Evolutionary conservation across 768 basidiomycete species (phyloP).

Genomic region (Tulasnella sp.): DNA sequence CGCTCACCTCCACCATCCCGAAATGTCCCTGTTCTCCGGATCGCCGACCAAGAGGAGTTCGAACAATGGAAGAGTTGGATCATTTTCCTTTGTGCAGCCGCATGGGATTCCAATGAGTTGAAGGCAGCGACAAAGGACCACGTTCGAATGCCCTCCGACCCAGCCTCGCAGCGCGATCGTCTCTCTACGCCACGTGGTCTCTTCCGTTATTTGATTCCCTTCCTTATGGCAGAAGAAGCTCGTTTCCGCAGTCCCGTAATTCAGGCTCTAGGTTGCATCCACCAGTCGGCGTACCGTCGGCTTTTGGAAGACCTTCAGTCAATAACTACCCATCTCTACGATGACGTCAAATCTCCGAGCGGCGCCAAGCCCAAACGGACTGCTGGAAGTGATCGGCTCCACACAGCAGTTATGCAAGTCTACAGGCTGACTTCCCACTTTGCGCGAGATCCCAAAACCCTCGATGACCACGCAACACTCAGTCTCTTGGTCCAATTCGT

Average conservation of each 20-base stretch:
- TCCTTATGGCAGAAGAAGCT: slow-evolving; percentile 83
- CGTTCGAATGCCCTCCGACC: slow-evolving; percentile 68
- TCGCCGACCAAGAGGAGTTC: slow-evolving; percentile 43
- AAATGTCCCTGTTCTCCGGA: background rate
- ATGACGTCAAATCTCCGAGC: slow-evolving; percentile 62
- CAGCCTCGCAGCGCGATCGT: slow-evolving; percentile 78
- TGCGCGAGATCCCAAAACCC: slow-evolving; percentile 68
- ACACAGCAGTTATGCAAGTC: slow-evolving; percentile 85
- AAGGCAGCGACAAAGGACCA: slow-evolving; percentile 67
- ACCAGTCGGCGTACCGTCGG: slow-evolving; percentile 72
- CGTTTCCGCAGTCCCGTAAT: slow-evolving; percentile 86
- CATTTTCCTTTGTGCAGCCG: slow-evolving; percentile 82
- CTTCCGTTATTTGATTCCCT: slow-evolving; percentile 83
- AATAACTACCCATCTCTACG: slow-evolving; percentile 82
- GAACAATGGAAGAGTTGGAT: slow-evolving; percentile 87
- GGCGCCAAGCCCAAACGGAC: slow-evolving; percentile 55
- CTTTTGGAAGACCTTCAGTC: slow-evolving; percentile 82
- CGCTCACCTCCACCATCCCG: slow-evolving; percentile 35
- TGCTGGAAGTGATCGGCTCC: slow-evolving; percentile 75
- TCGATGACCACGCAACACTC: slow-evolving; percentile 71
- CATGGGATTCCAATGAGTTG: slow-evolving; percentile 60
- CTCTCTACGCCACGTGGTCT: slow-evolving; percentile 80
- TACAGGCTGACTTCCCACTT: slow-evolving; percentile 83
- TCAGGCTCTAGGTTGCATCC: slow-evolving; percentile 85
- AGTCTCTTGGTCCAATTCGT: slow-evolving; percentile 85